A percentile compares a stretch with the other conserved stretches of the same genome.
phyloP scores from a whole-genome alignment of 2,329 filamentous ascomycete species.

The Aspergillus caelatus region DNA sequence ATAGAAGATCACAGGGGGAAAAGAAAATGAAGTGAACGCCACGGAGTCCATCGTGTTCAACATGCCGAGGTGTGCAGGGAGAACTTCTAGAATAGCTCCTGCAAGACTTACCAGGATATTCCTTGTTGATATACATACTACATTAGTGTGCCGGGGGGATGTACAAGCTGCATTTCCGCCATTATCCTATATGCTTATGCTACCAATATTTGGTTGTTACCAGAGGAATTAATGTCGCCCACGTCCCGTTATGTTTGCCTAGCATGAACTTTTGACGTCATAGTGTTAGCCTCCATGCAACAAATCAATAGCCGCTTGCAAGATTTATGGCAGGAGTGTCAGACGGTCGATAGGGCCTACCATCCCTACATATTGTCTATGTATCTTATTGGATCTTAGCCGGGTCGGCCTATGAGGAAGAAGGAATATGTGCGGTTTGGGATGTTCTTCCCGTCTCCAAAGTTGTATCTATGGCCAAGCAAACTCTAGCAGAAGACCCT shows the following conservation, averaged over 20 bases:
- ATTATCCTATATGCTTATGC: conserved; percentile 18
- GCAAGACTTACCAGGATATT: conserved; percentile 18
- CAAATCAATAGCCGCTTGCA: neutral
- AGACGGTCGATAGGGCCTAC: neutral
- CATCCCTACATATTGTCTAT: neutral
- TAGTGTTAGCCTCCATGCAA: neutral
- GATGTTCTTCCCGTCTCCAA: neutral
- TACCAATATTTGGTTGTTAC: neutral
- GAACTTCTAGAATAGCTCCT: conserved; percentile 21
- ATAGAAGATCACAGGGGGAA: neutral
- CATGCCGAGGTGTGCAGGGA: neutral
- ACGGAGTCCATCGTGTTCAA: neutral
- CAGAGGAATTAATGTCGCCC: neutral
- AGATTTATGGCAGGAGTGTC: neutral
- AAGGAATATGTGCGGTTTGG: neutral
- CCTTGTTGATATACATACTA: conserved; percentile 25
- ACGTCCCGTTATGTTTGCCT: neutral
- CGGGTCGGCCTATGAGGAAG: too few species aligned
- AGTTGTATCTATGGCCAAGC: neutral
- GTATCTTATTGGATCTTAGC: neutral
- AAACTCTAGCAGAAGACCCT: neutral
- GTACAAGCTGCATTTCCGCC: conserved; percentile 30
- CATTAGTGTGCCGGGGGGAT: conserved; percentile 42
- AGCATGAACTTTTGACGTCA: neutral
- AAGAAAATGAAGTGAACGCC: neutral